Percentiles rank a stretch among this genome's conserved stretches.
These are phyloP conservation scores for Fistulifera pelliculosa DNA, from an alignment of 108 stramenopile genomes.

Conservation along the genomic window DNA sequence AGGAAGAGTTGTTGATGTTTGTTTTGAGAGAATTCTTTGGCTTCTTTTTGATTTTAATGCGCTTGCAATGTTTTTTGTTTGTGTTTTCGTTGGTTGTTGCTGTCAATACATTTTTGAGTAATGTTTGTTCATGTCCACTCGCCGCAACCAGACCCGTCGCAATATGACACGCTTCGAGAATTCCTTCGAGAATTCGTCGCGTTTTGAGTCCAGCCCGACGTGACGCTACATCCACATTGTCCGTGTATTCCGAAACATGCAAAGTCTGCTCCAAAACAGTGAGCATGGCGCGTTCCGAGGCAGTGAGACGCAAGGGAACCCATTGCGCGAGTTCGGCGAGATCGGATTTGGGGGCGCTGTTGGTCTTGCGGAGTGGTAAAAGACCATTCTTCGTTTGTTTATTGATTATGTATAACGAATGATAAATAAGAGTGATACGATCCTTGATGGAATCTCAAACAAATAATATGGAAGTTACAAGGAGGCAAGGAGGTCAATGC, in stretches of 20 bases:
- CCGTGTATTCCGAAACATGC: constrained; percentile 58
- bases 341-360: no score
- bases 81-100: not conserved
- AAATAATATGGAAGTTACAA: no score
- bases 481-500: no score
- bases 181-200: constrained; percentile 39
- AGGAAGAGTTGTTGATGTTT: not conserved
- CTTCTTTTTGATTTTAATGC: not conserved
- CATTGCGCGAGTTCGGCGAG: constrained; percentile 23
- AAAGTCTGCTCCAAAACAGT: constrained; percentile 31
- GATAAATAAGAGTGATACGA: no score
- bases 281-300: constrained; percentile 28
- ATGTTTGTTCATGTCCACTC: constrained; percentile 14
- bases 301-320: constrained; percentile 33
- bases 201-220: constrained; percentile 20
- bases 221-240: constrained; percentile 39
- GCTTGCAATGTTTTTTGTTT: not conserved
- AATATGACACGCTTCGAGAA: constrained; percentile 38
- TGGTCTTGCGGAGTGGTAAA: no score
- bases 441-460: no score
- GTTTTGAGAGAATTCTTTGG: not conserved
- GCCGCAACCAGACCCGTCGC: constrained; percentile 35
- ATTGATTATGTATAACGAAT: no score
- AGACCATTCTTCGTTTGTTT: no score
- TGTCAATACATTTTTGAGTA: not conserved